Percentiles rank a stretch among this genome's conserved stretches.
Conservation (phyloP, 257 asterid genomes). For the Ajuga chamaepitys region DNA sequence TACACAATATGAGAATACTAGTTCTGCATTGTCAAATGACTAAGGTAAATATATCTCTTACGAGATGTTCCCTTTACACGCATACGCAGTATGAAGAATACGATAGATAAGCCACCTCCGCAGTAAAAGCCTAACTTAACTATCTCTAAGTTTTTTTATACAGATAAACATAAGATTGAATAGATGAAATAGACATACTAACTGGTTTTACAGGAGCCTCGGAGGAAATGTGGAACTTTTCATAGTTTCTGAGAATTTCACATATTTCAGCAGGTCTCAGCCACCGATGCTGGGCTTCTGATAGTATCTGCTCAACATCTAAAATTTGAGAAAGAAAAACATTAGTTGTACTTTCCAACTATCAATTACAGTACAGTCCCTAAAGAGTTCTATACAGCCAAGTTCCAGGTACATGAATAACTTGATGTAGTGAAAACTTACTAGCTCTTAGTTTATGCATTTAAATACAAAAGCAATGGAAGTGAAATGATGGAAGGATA, state of each 20-base stretch:
- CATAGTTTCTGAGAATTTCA: constrained; percentile 69
- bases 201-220: constrained; percentile 87
- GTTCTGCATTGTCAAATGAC: not conserved
- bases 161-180: not conserved
- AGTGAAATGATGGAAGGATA: not conserved
- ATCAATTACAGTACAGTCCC: not conserved
- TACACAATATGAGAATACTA: no score
- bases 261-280: constrained; percentile 92
- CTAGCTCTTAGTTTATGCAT: not conserved
- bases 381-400: not conserved
- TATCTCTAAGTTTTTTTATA: not conserved
- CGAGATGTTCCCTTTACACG: not conserved
- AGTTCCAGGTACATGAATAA: constrained; percentile 1
- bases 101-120: constrained; percentile 3
- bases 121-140: not conserved
- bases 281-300: constrained; percentile 86
- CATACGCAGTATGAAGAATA: not conserved
- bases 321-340: constrained; percentile 27
- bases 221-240: constrained; percentile 60
- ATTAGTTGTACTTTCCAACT: not conserved
- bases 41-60: not conserved
- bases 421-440: not conserved
- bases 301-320: constrained; percentile 72
- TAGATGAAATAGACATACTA: constrained; percentile 53
- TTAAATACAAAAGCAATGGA: not conserved